These are phyloP conservation scores for Fusarium nanum DNA, from an alignment of 2,329 filamentous ascomycete species.

Conservation along the genomic window DNA sequence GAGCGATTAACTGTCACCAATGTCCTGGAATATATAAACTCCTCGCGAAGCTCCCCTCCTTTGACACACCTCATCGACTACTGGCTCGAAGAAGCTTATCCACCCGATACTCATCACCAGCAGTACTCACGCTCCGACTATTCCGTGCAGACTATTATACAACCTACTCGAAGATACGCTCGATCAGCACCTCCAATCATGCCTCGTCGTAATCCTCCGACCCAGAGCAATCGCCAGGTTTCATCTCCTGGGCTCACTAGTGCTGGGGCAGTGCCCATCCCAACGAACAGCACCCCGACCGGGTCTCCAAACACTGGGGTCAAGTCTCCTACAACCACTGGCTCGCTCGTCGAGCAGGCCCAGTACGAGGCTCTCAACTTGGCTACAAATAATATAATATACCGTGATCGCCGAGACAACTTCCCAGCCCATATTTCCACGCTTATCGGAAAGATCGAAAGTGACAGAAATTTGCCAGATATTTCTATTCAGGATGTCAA, in stretches of 20 bases:
- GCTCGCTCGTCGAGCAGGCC: constrained; percentile 3
- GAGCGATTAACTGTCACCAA: background rate
- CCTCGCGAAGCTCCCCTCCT: background rate
- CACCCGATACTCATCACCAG: background rate
- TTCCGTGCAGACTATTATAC: background rate
- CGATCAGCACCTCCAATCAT: constrained; percentile 12
- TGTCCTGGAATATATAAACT: constrained; percentile 6
- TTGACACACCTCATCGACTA: background rate
- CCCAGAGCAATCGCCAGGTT: no score
- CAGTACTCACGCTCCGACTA: background rate
- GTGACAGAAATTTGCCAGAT: background rate
- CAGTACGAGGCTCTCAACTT: constrained; percentile 5
- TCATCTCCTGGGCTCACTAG: background rate
- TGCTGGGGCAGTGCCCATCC: no score
- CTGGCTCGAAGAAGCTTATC: constrained; percentile 25
- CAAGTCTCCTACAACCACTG: background rate
- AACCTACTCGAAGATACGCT: background rate
- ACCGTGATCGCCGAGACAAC: background rate
- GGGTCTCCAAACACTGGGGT: background rate
- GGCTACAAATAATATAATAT: constrained; percentile 4
- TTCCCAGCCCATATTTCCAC: background rate
- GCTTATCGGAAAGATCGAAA: background rate
- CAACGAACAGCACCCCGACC: no score
- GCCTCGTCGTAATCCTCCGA: background rate
- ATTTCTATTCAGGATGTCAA: background rate